Evolutionary conservation across 805 yeast species (phyloP).

Genomic region (Starmera pachycereana): DNA sequence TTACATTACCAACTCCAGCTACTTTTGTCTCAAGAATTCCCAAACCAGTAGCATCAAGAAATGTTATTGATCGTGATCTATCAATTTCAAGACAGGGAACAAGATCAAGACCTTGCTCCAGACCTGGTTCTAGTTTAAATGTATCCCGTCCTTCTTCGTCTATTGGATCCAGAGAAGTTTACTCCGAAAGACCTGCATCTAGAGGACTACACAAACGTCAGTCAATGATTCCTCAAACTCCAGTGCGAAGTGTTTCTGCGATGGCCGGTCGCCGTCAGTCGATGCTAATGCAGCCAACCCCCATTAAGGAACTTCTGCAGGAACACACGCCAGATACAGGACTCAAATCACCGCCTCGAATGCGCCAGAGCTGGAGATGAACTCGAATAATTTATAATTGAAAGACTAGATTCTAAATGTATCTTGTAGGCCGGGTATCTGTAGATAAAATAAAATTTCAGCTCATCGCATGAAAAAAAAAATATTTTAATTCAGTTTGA

Average conservation of each 20-base stretch:
- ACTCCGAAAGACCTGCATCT: conserved; percentile 5
- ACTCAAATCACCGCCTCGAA: no score
- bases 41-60: conserved; percentile 11
- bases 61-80: neutral
- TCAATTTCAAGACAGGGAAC: conserved; percentile 2
- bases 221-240: conserved; percentile 17
- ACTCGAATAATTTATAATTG: no score
- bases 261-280: conserved; percentile 6
- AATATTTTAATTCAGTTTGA: no score
- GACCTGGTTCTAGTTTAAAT: conserved; percentile 7
- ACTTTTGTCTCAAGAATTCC: conserved; percentile 12
- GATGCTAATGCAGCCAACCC: conserved; percentile 18
- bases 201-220: conserved; percentile 9
- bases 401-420: no score
- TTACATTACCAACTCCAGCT: conserved; percentile 5
- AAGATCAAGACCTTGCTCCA: conserved; percentile 2
- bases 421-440: no score
- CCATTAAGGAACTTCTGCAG: conserved; percentile 8
- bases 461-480: no score
- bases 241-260: conserved; percentile 4
- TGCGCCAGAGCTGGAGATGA: no score
- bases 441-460: no score
- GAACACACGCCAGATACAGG: no score
- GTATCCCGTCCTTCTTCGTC: conserved; percentile 11
- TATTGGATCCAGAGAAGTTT: conserved; percentile 7